A percentile compares a stretch with the other conserved stretches of the same genome.
Evolutionary conservation across 805 yeast species (phyloP).

Genomic region (Kregervanrija delftensis): DNA sequence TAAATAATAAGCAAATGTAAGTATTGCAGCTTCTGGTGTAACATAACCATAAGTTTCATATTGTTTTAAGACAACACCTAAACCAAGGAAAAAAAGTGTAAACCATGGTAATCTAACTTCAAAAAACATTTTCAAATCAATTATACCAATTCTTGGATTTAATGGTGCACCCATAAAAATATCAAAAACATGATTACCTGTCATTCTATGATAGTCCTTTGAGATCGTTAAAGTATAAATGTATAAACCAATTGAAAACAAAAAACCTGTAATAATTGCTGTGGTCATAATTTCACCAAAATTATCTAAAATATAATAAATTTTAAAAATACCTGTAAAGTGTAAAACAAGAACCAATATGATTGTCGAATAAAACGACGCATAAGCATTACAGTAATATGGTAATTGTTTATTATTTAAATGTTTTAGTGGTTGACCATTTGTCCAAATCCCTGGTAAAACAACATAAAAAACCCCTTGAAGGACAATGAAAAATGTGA

Average conservation of each 20-base stretch:
- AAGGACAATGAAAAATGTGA: constrained; percentile 57
- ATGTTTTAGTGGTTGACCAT: constrained; percentile 89
- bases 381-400: constrained; percentile 88
- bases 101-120: constrained; percentile 98
- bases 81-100: constrained; percentile 69
- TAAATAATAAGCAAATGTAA: constrained; percentile 82
- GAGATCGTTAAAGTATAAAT: constrained; percentile 56
- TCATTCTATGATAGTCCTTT: constrained; percentile 81
- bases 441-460: constrained; percentile 90
- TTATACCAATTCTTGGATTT: constrained; percentile 88
- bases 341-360: constrained; percentile 57
- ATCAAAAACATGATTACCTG: constrained; percentile 87
- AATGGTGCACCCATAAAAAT: constrained; percentile 96
- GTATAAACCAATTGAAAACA: constrained; percentile 64
- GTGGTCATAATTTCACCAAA: constrained; percentile 92
- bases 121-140: constrained; percentile 94
- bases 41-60: constrained; percentile 74
- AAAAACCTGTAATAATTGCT: constrained; percentile 74
- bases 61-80: constrained; percentile 73
- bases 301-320: constrained; percentile 68
- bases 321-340: constrained; percentile 63
- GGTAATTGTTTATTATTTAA: constrained; percentile 75
- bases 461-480: constrained; percentile 75
- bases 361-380: constrained; percentile 69
- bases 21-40: constrained; percentile 65